These are phyloP conservation scores for Parathielavia hyrcaniae DNA, from an alignment of 495 filamentous ascomycete species.

Conservation along the genomic window DNA sequence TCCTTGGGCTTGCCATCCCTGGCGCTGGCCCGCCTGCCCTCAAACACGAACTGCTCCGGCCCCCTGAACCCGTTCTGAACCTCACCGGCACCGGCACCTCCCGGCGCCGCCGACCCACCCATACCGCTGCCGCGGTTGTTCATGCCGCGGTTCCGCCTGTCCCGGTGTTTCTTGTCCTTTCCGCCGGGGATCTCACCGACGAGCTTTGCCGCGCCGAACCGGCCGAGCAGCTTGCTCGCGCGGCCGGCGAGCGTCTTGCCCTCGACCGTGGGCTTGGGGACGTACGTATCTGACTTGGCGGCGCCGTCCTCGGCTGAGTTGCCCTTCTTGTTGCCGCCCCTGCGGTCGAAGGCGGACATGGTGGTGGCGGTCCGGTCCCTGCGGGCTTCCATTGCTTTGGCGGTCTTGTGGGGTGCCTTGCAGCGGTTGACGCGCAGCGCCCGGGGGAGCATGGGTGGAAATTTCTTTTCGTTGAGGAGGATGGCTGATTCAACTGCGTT, in stretches of 20 bases:
- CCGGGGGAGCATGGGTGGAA: constrained; percentile 84
- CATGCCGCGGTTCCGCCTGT: constrained; percentile 27
- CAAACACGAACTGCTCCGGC: constrained; percentile 74
- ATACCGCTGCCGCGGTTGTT: no score
- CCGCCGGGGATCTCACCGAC: constrained; percentile 30
- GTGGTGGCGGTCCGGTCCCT: constrained; percentile 1
- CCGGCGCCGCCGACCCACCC: not conserved
- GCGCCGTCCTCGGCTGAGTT: not conserved
- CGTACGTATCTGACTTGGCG: constrained; percentile 33
- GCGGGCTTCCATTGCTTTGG: constrained; percentile 38
- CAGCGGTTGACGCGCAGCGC: constrained; percentile 81
- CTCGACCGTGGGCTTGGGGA: constrained; percentile 58
- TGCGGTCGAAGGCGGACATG: constrained; percentile 9
- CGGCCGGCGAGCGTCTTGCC: constrained; percentile 70
- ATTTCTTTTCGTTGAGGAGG: constrained; percentile 80
- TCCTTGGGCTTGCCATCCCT: constrained; percentile 55
- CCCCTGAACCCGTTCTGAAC: constrained; percentile 32
- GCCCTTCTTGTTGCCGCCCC: constrained; percentile 27
- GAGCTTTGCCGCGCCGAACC: constrained; percentile 64
- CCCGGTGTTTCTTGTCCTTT: constrained; percentile 29
- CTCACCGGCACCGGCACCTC: not conserved
- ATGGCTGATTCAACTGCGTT: constrained; percentile 86
- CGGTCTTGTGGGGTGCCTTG: constrained; percentile 67
- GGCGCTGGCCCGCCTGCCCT: constrained; percentile 75
- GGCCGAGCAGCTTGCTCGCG: constrained; percentile 74